phyloP scores from a whole-genome alignment of 805 yeast species.

The Wickerhamiella australiensis region DNA sequence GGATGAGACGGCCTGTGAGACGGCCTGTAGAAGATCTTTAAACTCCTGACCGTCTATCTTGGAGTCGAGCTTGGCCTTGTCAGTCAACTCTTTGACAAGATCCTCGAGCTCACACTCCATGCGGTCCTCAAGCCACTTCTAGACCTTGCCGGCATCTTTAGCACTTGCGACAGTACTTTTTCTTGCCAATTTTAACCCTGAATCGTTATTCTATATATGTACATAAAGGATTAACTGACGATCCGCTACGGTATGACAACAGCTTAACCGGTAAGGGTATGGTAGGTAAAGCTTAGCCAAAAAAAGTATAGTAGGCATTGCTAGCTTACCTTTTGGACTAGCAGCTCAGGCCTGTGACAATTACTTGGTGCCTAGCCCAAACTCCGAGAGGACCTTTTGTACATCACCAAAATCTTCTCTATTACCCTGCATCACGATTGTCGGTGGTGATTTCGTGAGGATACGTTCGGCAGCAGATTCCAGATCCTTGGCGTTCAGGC shows the following conservation, averaged over 20 bases:
- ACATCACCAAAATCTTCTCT: constrained; percentile 81
- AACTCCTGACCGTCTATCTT: constrained; percentile 52
- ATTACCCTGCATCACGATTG: constrained; percentile 80
- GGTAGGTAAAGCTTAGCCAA: too few species aligned
- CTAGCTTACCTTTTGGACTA: too few species aligned
- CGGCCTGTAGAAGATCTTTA: too few species aligned
- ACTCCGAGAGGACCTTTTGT: constrained; percentile 45
- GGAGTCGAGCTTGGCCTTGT: constrained; percentile 52
- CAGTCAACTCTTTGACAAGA: constrained; percentile 53
- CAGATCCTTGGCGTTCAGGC: constrained; percentile 54
- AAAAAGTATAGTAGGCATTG: too few species aligned
- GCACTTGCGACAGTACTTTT: constrained; percentile 95
- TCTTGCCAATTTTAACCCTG: constrained; percentile 82
- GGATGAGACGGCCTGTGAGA: too few species aligned
- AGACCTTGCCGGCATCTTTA: constrained; percentile 90
- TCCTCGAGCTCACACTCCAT: constrained; percentile 77
- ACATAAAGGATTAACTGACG: too few species aligned
- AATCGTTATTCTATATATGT: too few species aligned
- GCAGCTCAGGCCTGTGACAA: too few species aligned
- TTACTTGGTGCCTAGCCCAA: constrained; percentile 52
- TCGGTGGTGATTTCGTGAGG: constrained; percentile 68
- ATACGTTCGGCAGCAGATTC: constrained; percentile 62
- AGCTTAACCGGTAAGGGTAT: too few species aligned
- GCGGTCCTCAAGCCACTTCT: constrained; percentile 60
- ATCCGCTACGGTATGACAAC: too few species aligned